Conservation (phyloP, 352 stramenopile genomes). For the Aphanomyces stellatus region DNA sequence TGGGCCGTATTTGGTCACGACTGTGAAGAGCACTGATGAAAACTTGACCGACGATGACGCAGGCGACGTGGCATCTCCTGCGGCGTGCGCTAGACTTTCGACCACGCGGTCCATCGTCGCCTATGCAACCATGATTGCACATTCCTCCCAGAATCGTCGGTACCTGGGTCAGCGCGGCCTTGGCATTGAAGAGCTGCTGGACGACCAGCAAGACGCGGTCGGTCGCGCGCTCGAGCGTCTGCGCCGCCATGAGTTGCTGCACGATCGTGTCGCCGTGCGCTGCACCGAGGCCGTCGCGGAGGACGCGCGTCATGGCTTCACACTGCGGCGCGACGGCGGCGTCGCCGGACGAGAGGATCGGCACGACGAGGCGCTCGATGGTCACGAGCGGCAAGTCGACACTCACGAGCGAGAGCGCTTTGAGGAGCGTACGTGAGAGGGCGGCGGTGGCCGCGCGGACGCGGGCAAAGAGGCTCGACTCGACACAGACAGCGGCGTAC, state of each 20-base stretch:
- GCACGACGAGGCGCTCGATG: slow-evolving; percentile 5
- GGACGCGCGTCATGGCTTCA: slow-evolving; percentile 5
- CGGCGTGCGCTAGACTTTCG: not conserved
- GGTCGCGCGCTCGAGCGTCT: not conserved
- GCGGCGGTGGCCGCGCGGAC: not conserved
- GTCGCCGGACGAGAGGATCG: not conserved
- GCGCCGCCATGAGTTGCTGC: not conserved
- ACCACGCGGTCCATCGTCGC: not conserved
- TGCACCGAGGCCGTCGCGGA: not conserved
- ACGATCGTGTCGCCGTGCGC: not conserved
- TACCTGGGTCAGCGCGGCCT: slow-evolving; percentile 1
- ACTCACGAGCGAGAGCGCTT: not conserved
- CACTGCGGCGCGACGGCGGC: not conserved
- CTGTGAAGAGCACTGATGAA: slow-evolving; percentile 4
- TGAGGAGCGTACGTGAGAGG: not conserved
- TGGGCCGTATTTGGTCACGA: not conserved
- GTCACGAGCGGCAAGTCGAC: not conserved
- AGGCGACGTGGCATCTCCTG: not conserved
- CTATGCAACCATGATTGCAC: not conserved
- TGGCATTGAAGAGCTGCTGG: slow-evolving; percentile 11
- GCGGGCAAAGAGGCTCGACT: not conserved
- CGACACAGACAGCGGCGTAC: not conserved
- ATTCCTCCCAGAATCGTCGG: too few species aligned
- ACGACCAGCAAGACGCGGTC: slow-evolving; percentile 11
- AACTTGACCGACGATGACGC: slow-evolving; percentile 3